Evolutionary conservation across 768 basidiomycete species (phyloP), one percentile per base, ranked within the genome.

Genomic region (Rhodotorula toruloides): DNA sequence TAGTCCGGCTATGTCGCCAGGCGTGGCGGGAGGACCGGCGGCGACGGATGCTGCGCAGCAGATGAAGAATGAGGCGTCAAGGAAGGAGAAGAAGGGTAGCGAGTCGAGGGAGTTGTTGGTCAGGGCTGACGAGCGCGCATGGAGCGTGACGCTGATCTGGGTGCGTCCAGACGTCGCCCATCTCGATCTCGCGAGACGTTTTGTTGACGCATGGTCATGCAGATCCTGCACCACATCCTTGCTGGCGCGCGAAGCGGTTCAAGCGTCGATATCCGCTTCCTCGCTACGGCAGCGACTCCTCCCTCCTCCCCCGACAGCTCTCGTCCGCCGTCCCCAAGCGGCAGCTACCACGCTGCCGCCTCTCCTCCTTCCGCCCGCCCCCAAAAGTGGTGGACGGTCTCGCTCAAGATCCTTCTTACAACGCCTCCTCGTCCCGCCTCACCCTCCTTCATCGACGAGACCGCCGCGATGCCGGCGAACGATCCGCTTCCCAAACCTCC

Each of bases 191-290:
- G 14, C 34, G 42, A 29, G n/a, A 21, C 32, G n/a, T 4, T 13
- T 46, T 31, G 25, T 36, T 13, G 22, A 25, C 43, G n/a, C 0
- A 2, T 14, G 5, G 11, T 4, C 19, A 0, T 4, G 3, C 50
- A 71, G 70, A 61, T 71, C 39, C 55, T 71, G 0, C 65, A 71
- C 22, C 65, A 63, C 58, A 67, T 71, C 32, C 50, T 71, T 29
- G 70, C 70, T 8, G 61, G 54, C 29, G 58, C 65, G 0, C n/a
- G 14, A n/a, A 46, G 21, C n/a, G 70, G 70, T 12, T 61, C 65
- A 11, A 71, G 54, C 11, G 44, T 71, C 50, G 65, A 67, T 27
- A 54, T 67, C 9, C 65, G 65, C 39, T 71, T 71, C 46, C 43
- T 67, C n/a, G 70, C 70, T 0, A 66, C 70, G 9, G 34, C 44